Percentiles rank a stretch among this genome's conserved stretches.
Evolutionary conservation across 306 rosid genomes (phyloP).

Genomic region (Trichosanthes cucumerina): DNA sequence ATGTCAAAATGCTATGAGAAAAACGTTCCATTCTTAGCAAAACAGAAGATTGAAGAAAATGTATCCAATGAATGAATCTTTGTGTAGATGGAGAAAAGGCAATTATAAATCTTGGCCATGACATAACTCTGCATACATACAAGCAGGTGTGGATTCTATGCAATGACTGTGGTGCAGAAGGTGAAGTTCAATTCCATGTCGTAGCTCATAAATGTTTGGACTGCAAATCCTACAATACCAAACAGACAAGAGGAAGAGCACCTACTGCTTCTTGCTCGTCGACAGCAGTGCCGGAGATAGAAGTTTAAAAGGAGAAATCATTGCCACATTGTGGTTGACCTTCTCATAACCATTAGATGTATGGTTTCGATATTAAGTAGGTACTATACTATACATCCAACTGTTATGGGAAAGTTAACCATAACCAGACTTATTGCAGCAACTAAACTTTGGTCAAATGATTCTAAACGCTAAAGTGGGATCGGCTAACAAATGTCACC

Average conservation of each 20-base stretch:
- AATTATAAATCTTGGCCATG: neutral
- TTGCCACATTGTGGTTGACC: neutral
- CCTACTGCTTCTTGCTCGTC: slow-evolving; percentile 30
- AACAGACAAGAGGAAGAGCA: slow-evolving; percentile 36
- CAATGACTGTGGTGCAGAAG: slow-evolving; percentile 61
- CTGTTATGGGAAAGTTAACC: neutral
- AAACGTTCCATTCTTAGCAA: neutral
- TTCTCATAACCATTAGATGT: neutral
- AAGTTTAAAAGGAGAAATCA: neutral
- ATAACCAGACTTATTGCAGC: neutral
- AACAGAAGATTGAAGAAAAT: neutral
- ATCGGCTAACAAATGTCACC: neutral
- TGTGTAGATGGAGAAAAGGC: neutral
- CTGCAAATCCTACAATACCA: slow-evolving; percentile 64
- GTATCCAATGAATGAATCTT: neutral
- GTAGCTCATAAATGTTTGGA: slow-evolving; percentile 50
- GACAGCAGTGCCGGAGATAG: slow-evolving; percentile 21
- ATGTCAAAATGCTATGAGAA: neutral
- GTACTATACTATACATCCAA: neutral
- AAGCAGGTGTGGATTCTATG: slow-evolving; percentile 66
- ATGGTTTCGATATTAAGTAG: neutral
- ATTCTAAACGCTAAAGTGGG: neutral
- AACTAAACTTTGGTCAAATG: neutral
- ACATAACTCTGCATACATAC: neutral
- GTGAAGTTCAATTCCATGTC: slow-evolving; percentile 43